Evolutionary conservation across 495 filamentous ascomycete genomes (phyloP), one percentile per base, ranked within the genome.

Genomic region (Podospora pseudoanserina): DNA sequence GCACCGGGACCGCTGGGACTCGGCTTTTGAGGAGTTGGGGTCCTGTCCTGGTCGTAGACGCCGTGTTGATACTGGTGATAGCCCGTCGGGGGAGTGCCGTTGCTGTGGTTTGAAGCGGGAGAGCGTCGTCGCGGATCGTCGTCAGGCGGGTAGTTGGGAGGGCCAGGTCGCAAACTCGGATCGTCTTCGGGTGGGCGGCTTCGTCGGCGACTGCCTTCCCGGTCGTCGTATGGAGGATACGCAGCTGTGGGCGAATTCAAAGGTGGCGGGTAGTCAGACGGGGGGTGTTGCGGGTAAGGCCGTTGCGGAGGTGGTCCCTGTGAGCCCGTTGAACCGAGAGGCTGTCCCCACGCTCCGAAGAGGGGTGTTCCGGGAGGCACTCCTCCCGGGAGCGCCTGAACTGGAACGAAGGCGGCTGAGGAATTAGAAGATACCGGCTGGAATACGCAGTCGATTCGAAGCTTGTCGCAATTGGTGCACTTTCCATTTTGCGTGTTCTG

Each of bases 401-500:
- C 80, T 4, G 82, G 82, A 28, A 85, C 79, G 65, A 85, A 85
- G 9, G 82, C 82, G 11, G 81, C 79, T 2, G 79, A 79, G 0
- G 79, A 77, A 9, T 82, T 81, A 0, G 79, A 80, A 2, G 79
- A 82, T 3, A 85, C 82, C 0, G 82, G 82, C 68, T 85, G 82
- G 57, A 85, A 85, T 3, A 85, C 76, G 65, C 82, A 85, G 34
- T 85, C 82, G 60, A 83, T 82, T 53, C 79, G 78, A 77, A 84
- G 78, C 70, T 83, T 84, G 63, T 80, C 79, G 64, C 82, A 85
- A 61, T 85, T 85, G 7, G 79, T 79, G 65, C 82, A 85, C 66
- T 84, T 84, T 5, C 82, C 82, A 15, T 82, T 82, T 0, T 77
- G 78, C 0, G 81, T 81, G 20, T 82, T 81, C 19, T 81, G 78